Evolutionary conservation across 352 stramenopile species (phyloP), one percentile per base, ranked within the genome.

Genomic region (Phytophthora cryptogea): DNA sequence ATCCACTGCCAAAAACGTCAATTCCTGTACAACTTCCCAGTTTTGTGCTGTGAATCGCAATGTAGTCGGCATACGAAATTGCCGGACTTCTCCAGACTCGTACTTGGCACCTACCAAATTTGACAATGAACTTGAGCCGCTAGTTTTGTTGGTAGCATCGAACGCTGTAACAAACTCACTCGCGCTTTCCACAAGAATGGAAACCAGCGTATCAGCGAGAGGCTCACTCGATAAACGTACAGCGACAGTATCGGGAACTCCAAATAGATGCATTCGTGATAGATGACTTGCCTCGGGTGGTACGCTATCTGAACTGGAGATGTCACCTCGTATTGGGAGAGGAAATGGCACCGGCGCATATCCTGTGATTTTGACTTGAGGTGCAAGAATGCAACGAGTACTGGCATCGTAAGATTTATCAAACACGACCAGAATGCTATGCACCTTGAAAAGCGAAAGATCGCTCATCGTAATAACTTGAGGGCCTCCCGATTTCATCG

Each of bases 171-270:
- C 42, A 13, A 57, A 31, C 3, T 41, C 37, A 50, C 68, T 81
- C 3, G 53, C 46, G 1, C 43, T 9, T 13, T 86, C 65, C 2
- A 61, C 3, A 8, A 78, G 40, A 17, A 78, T 65, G 10, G 66
- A 70, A 14, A 92, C 45, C 8, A 75, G 47, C 9, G 84, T 72
- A 51, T 86, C 65, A 26, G 43, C 44, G 1, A 89, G 44, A 17
- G 82, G 82, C 41, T 92, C 82, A 20, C 80, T 92, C 4, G 80
- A 50, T 16, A 92, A 68, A 16, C 52, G 68, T 27, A 92, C 63
- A 14, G 54, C 33, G 0, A 92, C 32, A 8, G 52, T 61, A 1
- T 67, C 67, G 0, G 50, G 43, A 9, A 37, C 47, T 2, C 82
- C 82, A 49, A 59, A 66, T 27, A 72, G 41, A 40, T 92, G 82